Percentiles rank a stretch among this genome's conserved stretches.
These are phyloP conservation scores for Penicillium coffeae DNA, from an alignment of 495 filamentous ascomycete species.

Conservation along the genomic window DNA sequence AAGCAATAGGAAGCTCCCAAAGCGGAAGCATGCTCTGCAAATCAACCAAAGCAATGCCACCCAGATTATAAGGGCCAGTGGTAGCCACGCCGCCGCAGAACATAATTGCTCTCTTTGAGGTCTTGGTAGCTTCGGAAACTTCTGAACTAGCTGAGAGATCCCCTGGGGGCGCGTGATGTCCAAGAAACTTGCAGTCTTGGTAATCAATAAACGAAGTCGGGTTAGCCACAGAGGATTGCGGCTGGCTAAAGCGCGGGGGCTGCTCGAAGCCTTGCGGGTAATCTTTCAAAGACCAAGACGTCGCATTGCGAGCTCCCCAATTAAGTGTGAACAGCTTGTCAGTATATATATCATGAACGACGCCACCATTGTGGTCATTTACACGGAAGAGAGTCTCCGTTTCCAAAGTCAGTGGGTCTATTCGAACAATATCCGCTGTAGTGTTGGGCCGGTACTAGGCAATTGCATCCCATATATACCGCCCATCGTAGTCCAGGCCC, in stretches of 20 bases:
- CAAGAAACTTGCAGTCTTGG: slow-evolving; percentile 40
- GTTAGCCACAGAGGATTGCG: slow-evolving; percentile 13
- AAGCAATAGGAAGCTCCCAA: slow-evolving; percentile 31
- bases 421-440: slow-evolving; percentile 30
- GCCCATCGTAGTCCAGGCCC: slow-evolving; percentile 39
- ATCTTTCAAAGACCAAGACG: slow-evolving; percentile 21
- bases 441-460: slow-evolving; percentile 35
- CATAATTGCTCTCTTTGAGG: slow-evolving; percentile 22
- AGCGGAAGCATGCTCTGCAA: slow-evolving; percentile 28
- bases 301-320: slow-evolving; percentile 30
- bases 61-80: slow-evolving; percentile 18
- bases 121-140: too few relatives aligned
- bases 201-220: slow-evolving; percentile 32
- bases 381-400: slow-evolving; percentile 19
- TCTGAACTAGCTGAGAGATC: slow-evolving; percentile 1
- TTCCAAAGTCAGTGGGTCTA: slow-evolving; percentile 26
- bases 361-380: slow-evolving; percentile 32
- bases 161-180: slow-evolving; percentile 17
- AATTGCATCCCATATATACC: slow-evolving; percentile 31
- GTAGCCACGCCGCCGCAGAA: slow-evolving; percentile 33
- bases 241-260: slow-evolving; percentile 22
- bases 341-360: slow-evolving; percentile 27
- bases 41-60: slow-evolving; percentile 36
- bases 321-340: slow-evolving; percentile 31
- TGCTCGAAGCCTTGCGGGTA: slow-evolving; percentile 10